Evolutionary conservation across 2,329 filamentous ascomycete genomes (phyloP), one percentile per base, ranked within the genome.

Genomic region (Exserohilum rostratum): DNA sequence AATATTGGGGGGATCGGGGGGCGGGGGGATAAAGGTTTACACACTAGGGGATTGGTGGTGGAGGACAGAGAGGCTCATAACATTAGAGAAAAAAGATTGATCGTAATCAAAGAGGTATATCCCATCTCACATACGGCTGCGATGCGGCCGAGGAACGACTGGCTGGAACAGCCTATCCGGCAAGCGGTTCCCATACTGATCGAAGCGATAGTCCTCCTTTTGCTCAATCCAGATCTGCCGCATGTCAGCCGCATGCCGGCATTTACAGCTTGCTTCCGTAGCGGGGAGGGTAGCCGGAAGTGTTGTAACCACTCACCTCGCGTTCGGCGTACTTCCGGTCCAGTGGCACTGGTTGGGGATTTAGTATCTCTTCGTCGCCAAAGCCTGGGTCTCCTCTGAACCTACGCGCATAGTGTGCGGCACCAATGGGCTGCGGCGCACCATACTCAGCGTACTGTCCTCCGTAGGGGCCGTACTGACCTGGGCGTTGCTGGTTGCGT

Each of bases 331-430:
- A 67, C 37, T 66, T 64, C 40, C 54, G 51, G 47, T 65, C 62
- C 46, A 68, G 62, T 11, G 70, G 70, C 51, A 73, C 71, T 70
- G 67, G 67, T 69, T 74, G 71, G 15, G 71, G 71, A 63, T 74
- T 73, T 64, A 71, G 65, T 53, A 74, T 62, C 59, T 67, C 60
- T 61, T 72, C 63, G 57, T 74, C 71, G 43, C 71, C 71, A 62
- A 74, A 74, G 37, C 71, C 71, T n/a, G 65, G 59, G 55, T 74
- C 71, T 55, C 71, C 71, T 49, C 59, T 49, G 49, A 67, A 71
- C 66, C 68, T 69, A 69, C 69, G 69, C 57, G 67, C 57, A 55
- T 71, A 71, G 43, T 69, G 54, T 37, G 68, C 64, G 15, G 69
- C 65, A 37, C 69, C 69, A 11, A 57, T 48, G 43, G 68, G 68